Evolutionary conservation across 371 early-diverging fungal genomes (phyloP).

Genomic region (Apophysomyces trapeziformis): DNA sequence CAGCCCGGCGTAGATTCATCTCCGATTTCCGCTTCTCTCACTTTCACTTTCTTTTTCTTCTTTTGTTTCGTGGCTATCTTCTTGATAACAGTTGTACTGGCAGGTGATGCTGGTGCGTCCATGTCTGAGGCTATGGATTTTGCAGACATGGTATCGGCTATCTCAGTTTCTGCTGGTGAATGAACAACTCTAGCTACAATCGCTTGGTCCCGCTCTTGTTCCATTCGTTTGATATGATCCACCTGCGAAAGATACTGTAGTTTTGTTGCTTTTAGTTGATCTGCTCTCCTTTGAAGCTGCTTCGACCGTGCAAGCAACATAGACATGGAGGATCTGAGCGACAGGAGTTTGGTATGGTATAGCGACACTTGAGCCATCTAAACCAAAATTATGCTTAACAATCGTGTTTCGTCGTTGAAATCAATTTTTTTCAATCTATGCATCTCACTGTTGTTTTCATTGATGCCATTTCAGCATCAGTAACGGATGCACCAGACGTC

Average conservation of each 20-base stretch:
- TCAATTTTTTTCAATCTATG: not conserved
- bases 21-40: constrained; percentile 27
- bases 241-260: constrained; percentile 36
- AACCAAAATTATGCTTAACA: not conserved
- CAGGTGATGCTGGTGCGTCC: constrained; percentile 8
- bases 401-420: not conserved
- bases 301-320: constrained; percentile 38
- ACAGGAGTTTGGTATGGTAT: constrained; percentile 43
- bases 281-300: constrained; percentile 35
- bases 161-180: not conserved
- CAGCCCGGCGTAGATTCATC: constrained; percentile 22
- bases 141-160: constrained; percentile 1
- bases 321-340: constrained; percentile 42
- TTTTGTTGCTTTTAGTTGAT: constrained; percentile 34
- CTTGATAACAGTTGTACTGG: constrained; percentile 13
- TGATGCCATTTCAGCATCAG: constrained; percentile 18
- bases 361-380: constrained; percentile 43
- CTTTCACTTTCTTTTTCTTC: constrained; percentile 40
- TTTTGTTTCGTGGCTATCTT: constrained; percentile 16
- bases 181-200: constrained; percentile 35
- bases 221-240: constrained; percentile 39
- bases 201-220: constrained; percentile 39
- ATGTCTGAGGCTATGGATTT: constrained; percentile 9
- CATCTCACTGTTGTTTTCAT: constrained; percentile 26
- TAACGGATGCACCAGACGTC: not conserved